Evolutionary conservation across 495 filamentous ascomycete species (phyloP), one percentile per base, ranked within the genome.

Genomic region (Hypomontagnella submonticulosa): DNA sequence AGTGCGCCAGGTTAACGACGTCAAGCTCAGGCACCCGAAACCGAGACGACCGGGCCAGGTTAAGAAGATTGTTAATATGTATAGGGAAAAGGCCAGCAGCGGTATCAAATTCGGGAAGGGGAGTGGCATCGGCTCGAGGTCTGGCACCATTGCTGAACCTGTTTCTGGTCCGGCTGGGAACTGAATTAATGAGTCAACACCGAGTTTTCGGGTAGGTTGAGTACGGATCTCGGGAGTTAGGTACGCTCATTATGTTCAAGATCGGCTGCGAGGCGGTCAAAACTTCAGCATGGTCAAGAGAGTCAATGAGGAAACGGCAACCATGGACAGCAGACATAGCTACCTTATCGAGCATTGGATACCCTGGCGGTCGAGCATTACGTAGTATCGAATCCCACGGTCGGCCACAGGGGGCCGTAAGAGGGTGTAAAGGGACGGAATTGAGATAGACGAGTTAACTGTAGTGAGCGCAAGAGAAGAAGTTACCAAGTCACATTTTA

Each of bases 401-500:
- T 57, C 52, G 16, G 41, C 70, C 16, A 49, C 43, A 12, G 42
- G 41, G 48, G 61, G 11, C 8, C 38, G 34, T 43, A 67, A 43
- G 37, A 11, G 4, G n/a, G 6, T 15, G 41, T 13, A 33, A 47
- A 34, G n/a, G 9, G 8, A 60, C 15, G 58, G 71, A 49, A 13
- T 71, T 50, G 71, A 77, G 75, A 79, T 55, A 75, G 23, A 27
- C 73, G 56, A 57, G 65, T 32, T 66, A 72, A 37, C 69, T 20
- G 61, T 20, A 47, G 49, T 34, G 43, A 50, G 60, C 59, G 62
- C 42, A 41, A 62, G 20, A 40, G 18, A 34, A 47, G 36, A 41
- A 41, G 43, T 6, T 57, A 66, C 59, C 53, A 27, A 47, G 48
- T 49, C 11, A 41, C 12, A 13, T 8, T 15, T 34, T 19, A 13